Evolutionary conservation across 768 basidiomycete genomes (phyloP), one percentile per base, ranked within the genome.

Genomic region (Tremella yokohamensis): DNA sequence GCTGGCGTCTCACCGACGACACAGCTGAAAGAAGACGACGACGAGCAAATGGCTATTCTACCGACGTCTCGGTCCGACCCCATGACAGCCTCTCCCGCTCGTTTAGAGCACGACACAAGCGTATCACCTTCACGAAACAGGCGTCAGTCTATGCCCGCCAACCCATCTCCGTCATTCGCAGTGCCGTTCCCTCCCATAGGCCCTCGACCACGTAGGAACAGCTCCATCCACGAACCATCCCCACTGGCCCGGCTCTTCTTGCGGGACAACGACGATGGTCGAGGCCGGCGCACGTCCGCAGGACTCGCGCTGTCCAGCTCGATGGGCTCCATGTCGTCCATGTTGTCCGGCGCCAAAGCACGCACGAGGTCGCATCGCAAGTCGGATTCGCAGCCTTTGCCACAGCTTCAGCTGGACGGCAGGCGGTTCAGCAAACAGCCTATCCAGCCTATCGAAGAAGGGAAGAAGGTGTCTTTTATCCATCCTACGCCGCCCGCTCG

Each of bases 201-300:
- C 24, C 38, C 49, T 4, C 60, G 66, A 47, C 63, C 61, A 0
- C 49, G 75, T 8, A 54, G 73, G 25, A 69, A 71, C 26, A 66
- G 63, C 49, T 70, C 70, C 2, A 65, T 71, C 4, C 64, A 69
- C n/a, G 75, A 74, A 40, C 73, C 73, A 0, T 68, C 66, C 54
- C 75, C 75, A 0, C 58, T 76, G 6, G 75, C 75, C 6, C 53
- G 73, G 34, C 57, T 76, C 4, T 76, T 76, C 57, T 62, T 74
- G 15, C 40, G 54, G 52, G 49, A 50, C 39, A 34, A 29, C 11
- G 20, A 9, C 29, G 62, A 51, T 22, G 24, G 11, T 12, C 48
- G 52, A 37, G 13, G 69, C 58, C 44, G 57, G 18, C 53, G 50
- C 37, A 13, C 61, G 55, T 50, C 44, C 19, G 50, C n/a, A 12